Evolutionary conservation across 108 stramenopile species (phyloP), one percentile per base, ranked within the genome.

Genomic region (Stephanodiscus triporus): DNA sequence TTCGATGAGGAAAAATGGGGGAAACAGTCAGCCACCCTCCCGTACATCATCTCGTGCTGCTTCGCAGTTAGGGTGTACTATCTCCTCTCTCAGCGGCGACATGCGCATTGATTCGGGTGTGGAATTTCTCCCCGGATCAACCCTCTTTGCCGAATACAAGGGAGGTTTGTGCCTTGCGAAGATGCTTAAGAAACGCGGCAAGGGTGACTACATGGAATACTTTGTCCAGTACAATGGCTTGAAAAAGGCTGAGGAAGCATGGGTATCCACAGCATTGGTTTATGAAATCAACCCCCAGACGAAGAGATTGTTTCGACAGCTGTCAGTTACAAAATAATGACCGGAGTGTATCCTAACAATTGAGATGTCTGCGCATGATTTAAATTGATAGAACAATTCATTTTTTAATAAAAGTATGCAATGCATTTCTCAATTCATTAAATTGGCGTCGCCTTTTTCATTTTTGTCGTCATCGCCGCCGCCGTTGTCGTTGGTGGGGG

Each of bases 271-370:
- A 37, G 56, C 57, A 24, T 49, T 73, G 29, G 66, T 83, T 23
- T 84, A 76, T 66, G 83, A 84, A 67, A 84, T 84, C 69, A 84
- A 84, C 55, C 78, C 83, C 13, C 83, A 84, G 50, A 84, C 83
- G 40, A 84, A 84, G 56, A 43, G 83, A 61, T 63, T 79, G 56
- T 84, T 73, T 64, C 66, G 80, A 30, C 49, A 70, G 37, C 48
- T 70, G 20, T 69, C 66, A 6, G 30, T 22, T 43, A 68, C 47
- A 20, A 76, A 76, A 37, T 37, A 43, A 59, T 37, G 55, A 63
- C 11, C 48, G 48, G 32, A 34, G 32, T 36, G 62, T 4, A 4
- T 27, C 24, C 20, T 16, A 34, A 40, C 14, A 63, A n/a, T n/a
- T n/a, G n/a, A n/a, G n/a, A n/a, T n/a, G n/a, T n/a, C n/a, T n/a